Percentiles rank a stretch among this genome's conserved stretches.
Evolutionary conservation across 2,329 filamentous ascomycete species (phyloP).

Genomic region (Exserohilum rostratum): DNA sequence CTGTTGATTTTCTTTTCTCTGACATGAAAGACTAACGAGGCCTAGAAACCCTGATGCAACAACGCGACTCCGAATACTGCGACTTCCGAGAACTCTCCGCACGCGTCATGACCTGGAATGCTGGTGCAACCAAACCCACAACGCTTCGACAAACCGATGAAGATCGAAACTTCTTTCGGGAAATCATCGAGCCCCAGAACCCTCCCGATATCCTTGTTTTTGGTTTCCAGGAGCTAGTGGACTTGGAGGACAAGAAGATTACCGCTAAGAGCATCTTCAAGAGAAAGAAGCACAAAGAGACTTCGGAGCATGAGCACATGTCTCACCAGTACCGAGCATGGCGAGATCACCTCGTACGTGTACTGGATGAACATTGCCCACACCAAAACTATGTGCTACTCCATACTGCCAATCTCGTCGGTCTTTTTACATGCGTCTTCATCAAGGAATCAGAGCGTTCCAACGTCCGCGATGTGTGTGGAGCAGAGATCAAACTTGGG

Average conservation of each 20-base stretch:
- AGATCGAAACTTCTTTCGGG: slow-evolving; percentile 79
- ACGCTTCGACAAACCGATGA: slow-evolving; percentile 73
- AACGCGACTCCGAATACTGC: slow-evolving; percentile 81
- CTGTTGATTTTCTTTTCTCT: background rate
- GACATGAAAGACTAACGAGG: slow-evolving; percentile 23
- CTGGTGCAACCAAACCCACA: slow-evolving; percentile 90
- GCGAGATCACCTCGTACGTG: slow-evolving; percentile 85
- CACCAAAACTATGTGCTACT: slow-evolving; percentile 81
- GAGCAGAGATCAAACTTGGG: slow-evolving; percentile 88
- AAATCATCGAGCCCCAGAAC: slow-evolving; percentile 75
- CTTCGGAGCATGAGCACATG: slow-evolving; percentile 85
- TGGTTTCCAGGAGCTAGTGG: slow-evolving; percentile 97
- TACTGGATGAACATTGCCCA: slow-evolving; percentile 83
- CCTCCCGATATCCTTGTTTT: slow-evolving; percentile 91
- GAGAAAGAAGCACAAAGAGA: slow-evolving; percentile 78
- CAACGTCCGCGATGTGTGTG: slow-evolving; percentile 77
- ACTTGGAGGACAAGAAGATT: slow-evolving; percentile 94
- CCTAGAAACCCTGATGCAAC: slow-evolving; percentile 81
- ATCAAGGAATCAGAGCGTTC: slow-evolving; percentile 79
- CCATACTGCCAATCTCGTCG: slow-evolving; percentile 88
- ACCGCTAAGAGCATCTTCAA: slow-evolving; percentile 95
- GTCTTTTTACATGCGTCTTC: slow-evolving; percentile 94
- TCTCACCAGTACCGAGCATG: slow-evolving; percentile 97
- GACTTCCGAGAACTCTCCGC: slow-evolving; percentile 81
- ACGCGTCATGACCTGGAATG: slow-evolving; percentile 93